Evolutionary conservation across 352 stramenopile genomes (phyloP).

Genomic region (Phytophthora multivora): DNA sequence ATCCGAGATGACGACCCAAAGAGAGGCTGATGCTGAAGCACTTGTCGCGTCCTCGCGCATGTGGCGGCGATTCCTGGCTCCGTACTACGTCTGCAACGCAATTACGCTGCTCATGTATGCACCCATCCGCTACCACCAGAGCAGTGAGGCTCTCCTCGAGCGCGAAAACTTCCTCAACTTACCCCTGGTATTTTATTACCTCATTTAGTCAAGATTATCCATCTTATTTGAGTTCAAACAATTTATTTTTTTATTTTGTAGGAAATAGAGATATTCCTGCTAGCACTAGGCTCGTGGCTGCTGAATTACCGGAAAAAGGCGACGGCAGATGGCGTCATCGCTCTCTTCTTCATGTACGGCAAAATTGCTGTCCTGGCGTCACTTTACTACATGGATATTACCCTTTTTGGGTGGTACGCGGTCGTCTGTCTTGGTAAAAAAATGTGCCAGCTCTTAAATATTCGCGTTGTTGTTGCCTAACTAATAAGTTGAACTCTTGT

Average conservation of each 20-base stretch:
- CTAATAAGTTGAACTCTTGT: constrained; percentile 6
- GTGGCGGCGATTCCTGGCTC: constrained; percentile 62
- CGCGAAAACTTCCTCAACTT: constrained; percentile 71
- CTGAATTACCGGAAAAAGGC: constrained; percentile 84
- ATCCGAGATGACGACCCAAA: no score
- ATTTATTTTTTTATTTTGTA: constrained; percentile 20
- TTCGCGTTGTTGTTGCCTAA: background rate
- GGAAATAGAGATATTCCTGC: constrained; percentile 75
- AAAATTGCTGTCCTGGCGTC: constrained; percentile 64
- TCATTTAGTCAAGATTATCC: background rate
- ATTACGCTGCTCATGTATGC: constrained; percentile 63
- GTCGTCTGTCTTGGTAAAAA: constrained; percentile 59
- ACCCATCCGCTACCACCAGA: constrained; percentile 47
- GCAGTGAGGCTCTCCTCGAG: constrained; percentile 46
- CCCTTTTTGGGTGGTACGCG: constrained; percentile 65
- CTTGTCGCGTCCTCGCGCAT: constrained; percentile 6
- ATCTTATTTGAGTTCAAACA: constrained; percentile 7
- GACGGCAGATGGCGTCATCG: constrained; percentile 63
- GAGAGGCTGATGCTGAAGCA: background rate
- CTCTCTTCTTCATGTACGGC: constrained; percentile 74
- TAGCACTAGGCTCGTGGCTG: constrained; percentile 56
- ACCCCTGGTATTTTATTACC: constrained; percentile 39
- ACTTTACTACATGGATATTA: constrained; percentile 73
- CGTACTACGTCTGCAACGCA: constrained; percentile 74
- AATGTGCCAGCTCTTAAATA: background rate